phyloP scores from a whole-genome alignment of 192 early-diverging fungal genomes.

The Coemansia sp. region DNA sequence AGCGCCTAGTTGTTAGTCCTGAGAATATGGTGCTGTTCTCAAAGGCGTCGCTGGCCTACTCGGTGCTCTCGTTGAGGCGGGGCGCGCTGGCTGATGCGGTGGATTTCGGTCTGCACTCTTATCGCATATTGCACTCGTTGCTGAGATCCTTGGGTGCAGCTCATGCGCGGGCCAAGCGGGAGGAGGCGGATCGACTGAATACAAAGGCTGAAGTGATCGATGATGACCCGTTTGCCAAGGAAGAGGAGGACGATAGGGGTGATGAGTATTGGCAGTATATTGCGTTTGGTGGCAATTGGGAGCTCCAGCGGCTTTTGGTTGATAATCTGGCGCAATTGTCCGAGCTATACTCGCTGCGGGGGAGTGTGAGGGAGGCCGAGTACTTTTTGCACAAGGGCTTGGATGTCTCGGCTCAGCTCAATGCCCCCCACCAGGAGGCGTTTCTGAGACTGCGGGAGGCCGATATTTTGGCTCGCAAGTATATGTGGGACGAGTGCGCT shows the following conservation, averaged over 20 bases:
- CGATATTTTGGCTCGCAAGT: slow-evolving; percentile 36
- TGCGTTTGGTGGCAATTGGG: slow-evolving; percentile 39
- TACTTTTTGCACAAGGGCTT: slow-evolving; percentile 39
- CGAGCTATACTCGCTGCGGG: slow-evolving; percentile 35
- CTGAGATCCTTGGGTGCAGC: slow-evolving; percentile 20
- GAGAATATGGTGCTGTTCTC: slow-evolving; percentile 31
- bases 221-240: slow-evolving; percentile 35
- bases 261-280: slow-evolving; percentile 22
- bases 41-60: slow-evolving; percentile 26
- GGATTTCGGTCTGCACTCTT: slow-evolving; percentile 41
- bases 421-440: slow-evolving; percentile 20
- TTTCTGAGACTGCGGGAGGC: slow-evolving; percentile 19
- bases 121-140: slow-evolving; percentile 40
- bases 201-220: neutral
- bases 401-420: slow-evolving; percentile 16
- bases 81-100: slow-evolving; percentile 42
- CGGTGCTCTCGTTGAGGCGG: slow-evolving; percentile 32
- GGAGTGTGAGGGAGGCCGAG: slow-evolving; percentile 45
- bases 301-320: slow-evolving; percentile 40
- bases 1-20: slow-evolving; percentile 12
- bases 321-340: slow-evolving; percentile 33
- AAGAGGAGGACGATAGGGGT: neutral
- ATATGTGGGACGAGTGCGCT: slow-evolving; percentile 29
- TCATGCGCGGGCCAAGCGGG: slow-evolving; percentile 7
- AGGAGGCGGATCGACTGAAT: neutral